phyloP scores from a whole-genome alignment of 768 basidiomycete genomes.

The Cubamyces lactineus region DNA sequence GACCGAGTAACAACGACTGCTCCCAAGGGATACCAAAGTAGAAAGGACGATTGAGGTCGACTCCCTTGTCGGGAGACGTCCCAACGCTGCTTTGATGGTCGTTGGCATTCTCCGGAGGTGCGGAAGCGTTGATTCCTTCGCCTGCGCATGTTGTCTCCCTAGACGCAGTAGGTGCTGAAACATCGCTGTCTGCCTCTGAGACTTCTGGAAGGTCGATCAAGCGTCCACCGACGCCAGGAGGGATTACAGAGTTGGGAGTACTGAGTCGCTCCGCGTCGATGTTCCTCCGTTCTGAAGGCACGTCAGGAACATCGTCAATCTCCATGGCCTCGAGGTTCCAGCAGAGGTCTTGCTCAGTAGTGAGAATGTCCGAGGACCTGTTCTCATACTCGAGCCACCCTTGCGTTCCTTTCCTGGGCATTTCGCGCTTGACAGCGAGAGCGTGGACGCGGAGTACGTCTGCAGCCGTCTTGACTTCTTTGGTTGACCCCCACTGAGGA shows the following conservation, averaged over 20 bases:
- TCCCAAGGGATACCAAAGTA: background rate
- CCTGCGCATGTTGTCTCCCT: background rate
- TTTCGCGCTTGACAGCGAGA: background rate
- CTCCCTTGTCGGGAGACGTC: too few species aligned
- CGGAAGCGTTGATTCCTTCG: background rate
- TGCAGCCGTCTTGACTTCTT: background rate
- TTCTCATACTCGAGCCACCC: background rate
- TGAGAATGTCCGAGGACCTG: background rate
- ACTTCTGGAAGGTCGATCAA: background rate
- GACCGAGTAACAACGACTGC: background rate
- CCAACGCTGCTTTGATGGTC: too few species aligned
- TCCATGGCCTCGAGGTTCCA: background rate
- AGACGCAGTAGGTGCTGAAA: background rate
- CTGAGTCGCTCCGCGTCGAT: background rate
- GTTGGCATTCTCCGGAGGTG: background rate
- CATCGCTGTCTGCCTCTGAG: background rate
- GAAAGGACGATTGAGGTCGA: background rate
- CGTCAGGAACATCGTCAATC: background rate
- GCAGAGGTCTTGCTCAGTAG: background rate
- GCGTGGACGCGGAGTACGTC: background rate
- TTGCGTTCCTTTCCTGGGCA: background rate
- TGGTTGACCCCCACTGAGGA: background rate
- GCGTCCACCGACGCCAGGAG: background rate
- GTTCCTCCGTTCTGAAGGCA: background rate
- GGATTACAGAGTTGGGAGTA: too few species aligned